phyloP scores from a whole-genome alignment of 331 rosid genomes.

The Malus hybrid region DNA sequence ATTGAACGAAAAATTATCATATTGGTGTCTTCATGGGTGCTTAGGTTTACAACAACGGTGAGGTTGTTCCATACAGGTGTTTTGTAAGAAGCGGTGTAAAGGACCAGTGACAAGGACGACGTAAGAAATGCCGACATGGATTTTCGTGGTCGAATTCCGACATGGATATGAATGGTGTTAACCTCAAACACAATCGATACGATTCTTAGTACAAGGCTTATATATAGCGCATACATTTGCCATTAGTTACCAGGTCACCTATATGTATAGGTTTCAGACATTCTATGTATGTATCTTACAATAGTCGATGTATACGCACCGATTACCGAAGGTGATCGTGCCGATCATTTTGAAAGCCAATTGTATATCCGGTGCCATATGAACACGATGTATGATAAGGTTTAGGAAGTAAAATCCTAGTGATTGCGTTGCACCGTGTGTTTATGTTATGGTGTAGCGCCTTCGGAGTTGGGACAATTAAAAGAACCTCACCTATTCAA shows the following conservation, averaged over 20 bases:
- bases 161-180: too few species aligned
- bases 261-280: constrained; percentile 6
- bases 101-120: not conserved
- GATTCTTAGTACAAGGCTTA: too few species aligned
- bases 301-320: not conserved
- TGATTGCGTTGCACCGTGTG: not conserved
- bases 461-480: not conserved
- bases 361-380: not conserved
- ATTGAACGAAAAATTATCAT: not conserved
- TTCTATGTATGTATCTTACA: not conserved
- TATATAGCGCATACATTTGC: too few species aligned
- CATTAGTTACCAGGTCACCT: not conserved
- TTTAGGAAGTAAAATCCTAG: not conserved
- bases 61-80: not conserved
- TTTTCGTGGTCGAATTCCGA: too few species aligned
- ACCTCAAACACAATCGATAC: too few species aligned
- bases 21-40: not conserved
- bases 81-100: not conserved
- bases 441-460: not conserved
- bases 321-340: not conserved
- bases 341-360: not conserved
- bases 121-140: too few species aligned
- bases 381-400: not conserved
- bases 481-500: not conserved
- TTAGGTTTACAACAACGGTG: not conserved